A percentile compares a stretch with the other conserved stretches of the same genome.
Conservation (phyloP, 108 stramenopile species). For the Fragilariopsis cylindrus region DNA sequence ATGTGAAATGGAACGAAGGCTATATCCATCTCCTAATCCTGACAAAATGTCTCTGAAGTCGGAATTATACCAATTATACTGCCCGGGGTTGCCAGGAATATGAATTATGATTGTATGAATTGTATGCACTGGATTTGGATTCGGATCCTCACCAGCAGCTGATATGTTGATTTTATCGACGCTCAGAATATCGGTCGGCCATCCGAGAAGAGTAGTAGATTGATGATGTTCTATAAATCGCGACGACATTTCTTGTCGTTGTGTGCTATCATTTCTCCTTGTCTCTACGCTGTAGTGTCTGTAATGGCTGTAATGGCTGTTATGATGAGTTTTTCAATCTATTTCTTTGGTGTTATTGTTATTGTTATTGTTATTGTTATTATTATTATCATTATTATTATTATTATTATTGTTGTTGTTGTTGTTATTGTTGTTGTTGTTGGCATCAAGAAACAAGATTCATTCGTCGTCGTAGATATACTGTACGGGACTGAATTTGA, state of each 20-base stretch:
- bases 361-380: no score
- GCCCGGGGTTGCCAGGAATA: constrained; percentile 86
- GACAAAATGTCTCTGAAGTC: constrained; percentile 40
- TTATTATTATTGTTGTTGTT: no score
- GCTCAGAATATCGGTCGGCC: constrained; percentile 65
- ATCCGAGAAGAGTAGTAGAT: constrained; percentile 39
- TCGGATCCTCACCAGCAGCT: neutral
- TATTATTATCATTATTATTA: no score
- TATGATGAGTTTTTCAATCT: no score
- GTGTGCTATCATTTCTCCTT: neutral
- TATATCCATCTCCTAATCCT: constrained; percentile 57
- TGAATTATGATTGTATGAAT: constrained; percentile 64
- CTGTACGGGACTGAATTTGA: no score
- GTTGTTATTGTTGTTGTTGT: no score
- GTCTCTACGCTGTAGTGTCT: no score
- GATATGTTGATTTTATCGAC: constrained; percentile 22
- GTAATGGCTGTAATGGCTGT: no score
- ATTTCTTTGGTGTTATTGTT: no score
- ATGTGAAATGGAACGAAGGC: constrained; percentile 62
- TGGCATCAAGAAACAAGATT: no score
- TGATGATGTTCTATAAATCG: neutral
- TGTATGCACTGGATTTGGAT: constrained; percentile 13
- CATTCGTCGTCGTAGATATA: no score
- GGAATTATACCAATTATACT: constrained; percentile 63
- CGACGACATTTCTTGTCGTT: neutral